These are phyloP conservation scores for Hanseniaspora lachancei DNA, from an alignment of 805 yeast species.

Conservation along the genomic window DNA sequence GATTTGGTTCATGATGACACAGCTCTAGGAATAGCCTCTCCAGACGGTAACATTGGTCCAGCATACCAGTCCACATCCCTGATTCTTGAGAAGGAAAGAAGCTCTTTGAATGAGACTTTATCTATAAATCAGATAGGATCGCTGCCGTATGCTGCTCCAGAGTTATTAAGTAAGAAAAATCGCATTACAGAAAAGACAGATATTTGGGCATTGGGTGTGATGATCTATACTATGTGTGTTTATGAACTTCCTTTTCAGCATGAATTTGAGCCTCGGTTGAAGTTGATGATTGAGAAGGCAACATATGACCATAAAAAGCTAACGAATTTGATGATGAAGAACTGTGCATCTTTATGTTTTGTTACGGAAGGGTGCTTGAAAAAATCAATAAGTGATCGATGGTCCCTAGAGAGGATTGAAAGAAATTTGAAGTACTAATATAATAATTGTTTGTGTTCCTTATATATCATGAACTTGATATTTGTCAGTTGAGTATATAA, in stretches of 20 bases:
- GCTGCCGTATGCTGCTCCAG: slow-evolving; percentile 87
- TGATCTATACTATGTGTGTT: slow-evolving; percentile 55
- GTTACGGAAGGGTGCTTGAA: slow-evolving; percentile 44
- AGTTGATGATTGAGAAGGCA: slow-evolving; percentile 59
- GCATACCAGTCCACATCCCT: slow-evolving; percentile 16
- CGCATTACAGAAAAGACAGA: slow-evolving; percentile 35
- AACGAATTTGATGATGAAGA: slow-evolving; percentile 14
- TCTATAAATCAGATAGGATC: slow-evolving; percentile 58
- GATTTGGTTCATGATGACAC: slow-evolving; percentile 26
- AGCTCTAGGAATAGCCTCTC: slow-evolving; percentile 22
- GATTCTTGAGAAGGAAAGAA: slow-evolving; percentile 6
- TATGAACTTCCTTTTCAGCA: slow-evolving; percentile 76
- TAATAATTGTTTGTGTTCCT: neutral
- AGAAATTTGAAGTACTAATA: neutral
- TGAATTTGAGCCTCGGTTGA: slow-evolving; percentile 65
- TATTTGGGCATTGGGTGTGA: slow-evolving; percentile 83
- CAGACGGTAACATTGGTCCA: slow-evolving; percentile 24
- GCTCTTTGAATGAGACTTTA: neutral
- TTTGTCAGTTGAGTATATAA: too few relatives aligned
- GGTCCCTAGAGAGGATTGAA: slow-evolving; percentile 34
- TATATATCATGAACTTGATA: too few relatives aligned
- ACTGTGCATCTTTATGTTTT: slow-evolving; percentile 20
- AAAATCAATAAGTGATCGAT: slow-evolving; percentile 38
- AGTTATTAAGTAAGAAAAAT: slow-evolving; percentile 34
- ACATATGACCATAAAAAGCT: slow-evolving; percentile 36